These are phyloP conservation scores for Claviceps lovelessii DNA, from an alignment of 2,329 filamentous ascomycete genomes.

Conservation along the genomic window DNA sequence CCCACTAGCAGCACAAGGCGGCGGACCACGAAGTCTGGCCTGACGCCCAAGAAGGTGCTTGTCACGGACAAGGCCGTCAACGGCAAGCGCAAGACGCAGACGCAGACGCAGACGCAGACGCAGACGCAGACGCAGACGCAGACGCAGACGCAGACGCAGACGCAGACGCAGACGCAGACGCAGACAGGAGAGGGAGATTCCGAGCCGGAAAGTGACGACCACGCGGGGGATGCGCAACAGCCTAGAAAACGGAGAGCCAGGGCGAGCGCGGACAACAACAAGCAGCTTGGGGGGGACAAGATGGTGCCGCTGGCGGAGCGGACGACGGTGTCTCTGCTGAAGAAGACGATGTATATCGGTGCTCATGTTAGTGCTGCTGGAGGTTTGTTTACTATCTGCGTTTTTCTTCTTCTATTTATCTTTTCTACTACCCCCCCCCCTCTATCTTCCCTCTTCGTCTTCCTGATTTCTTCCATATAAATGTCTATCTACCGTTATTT, in stretches of 20 bases:
- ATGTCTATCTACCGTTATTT: too few species aligned
- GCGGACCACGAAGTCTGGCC: slow-evolving; percentile 2
- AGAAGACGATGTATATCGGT: slow-evolving; percentile 65
- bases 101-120: slow-evolving; percentile 11
- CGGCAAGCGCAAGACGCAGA: slow-evolving; percentile 10
- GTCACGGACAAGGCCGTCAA: neutral
- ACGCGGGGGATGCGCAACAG: slow-evolving; percentile 11
- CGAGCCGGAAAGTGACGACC: slow-evolving; percentile 6
- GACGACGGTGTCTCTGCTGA: slow-evolving; percentile 48
- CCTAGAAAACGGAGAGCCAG: slow-evolving; percentile 28
- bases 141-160: slow-evolving; percentile 11
- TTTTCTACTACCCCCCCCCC: neutral
- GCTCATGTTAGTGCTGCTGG: slow-evolving; percentile 86
- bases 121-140: slow-evolving; percentile 11
- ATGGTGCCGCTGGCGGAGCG: slow-evolving; percentile 52
- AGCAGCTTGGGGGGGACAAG: slow-evolving; percentile 18
- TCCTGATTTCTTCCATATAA: neutral
- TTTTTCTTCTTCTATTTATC: neutral
- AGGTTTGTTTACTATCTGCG: slow-evolving; percentile 34
- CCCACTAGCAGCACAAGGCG: neutral
- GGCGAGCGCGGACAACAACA: slow-evolving; percentile 13
- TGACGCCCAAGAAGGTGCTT: slow-evolving; percentile 11
- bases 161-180: slow-evolving; percentile 9
- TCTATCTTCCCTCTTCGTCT: too few species aligned
- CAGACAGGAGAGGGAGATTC: slow-evolving; percentile 5